phyloP scores from a whole-genome alignment of 2,329 filamentous ascomycete species.

The Cordyceps cicadae region DNA sequence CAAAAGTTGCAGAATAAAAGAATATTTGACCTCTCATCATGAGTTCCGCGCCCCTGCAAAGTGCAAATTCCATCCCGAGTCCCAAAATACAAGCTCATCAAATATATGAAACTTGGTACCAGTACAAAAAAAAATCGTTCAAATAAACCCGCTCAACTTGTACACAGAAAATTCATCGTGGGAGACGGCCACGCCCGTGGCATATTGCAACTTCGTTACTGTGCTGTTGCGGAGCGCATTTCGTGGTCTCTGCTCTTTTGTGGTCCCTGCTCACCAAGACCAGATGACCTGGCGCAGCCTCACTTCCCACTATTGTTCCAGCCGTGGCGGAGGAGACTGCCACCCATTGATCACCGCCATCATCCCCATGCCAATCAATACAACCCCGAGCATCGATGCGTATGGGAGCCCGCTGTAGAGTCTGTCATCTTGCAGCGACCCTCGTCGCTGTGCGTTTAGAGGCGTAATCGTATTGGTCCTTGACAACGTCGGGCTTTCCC shows the following conservation, averaged over 20 bases:
- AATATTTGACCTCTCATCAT: slow-evolving; percentile 10
- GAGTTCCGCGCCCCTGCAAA: slow-evolving; percentile 7
- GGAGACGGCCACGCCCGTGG: slow-evolving; percentile 8
- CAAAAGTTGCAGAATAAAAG: slow-evolving; percentile 4
- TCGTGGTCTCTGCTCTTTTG: background rate
- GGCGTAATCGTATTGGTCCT: slow-evolving; percentile 43
- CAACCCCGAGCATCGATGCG: slow-evolving; percentile 73
- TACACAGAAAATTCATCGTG: slow-evolving; percentile 8
- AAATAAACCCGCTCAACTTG: slow-evolving; percentile 8
- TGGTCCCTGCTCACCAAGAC: background rate
- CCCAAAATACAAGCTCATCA: slow-evolving; percentile 8
- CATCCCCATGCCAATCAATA: slow-evolving; percentile 70
- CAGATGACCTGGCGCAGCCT: background rate
- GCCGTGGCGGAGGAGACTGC: slow-evolving; percentile 40
- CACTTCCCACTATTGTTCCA: slow-evolving; percentile 24
- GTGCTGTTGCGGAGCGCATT: slow-evolving; percentile 9
- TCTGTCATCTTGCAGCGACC: slow-evolving; percentile 34
- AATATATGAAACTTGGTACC: slow-evolving; percentile 5
- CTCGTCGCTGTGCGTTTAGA: slow-evolving; percentile 29
- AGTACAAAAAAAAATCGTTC: slow-evolving; percentile 5
- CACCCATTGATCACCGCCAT: slow-evolving; percentile 85
- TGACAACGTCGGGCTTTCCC: slow-evolving; percentile 36
- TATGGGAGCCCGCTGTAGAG: slow-evolving; percentile 57
- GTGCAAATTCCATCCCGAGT: slow-evolving; percentile 3
- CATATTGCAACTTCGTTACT: background rate